A percentile compares a stretch with the other conserved stretches of the same genome.
Conservation (phyloP, 352 stramenopile species). For the Globisporangium rhizosaccharum region DNA sequence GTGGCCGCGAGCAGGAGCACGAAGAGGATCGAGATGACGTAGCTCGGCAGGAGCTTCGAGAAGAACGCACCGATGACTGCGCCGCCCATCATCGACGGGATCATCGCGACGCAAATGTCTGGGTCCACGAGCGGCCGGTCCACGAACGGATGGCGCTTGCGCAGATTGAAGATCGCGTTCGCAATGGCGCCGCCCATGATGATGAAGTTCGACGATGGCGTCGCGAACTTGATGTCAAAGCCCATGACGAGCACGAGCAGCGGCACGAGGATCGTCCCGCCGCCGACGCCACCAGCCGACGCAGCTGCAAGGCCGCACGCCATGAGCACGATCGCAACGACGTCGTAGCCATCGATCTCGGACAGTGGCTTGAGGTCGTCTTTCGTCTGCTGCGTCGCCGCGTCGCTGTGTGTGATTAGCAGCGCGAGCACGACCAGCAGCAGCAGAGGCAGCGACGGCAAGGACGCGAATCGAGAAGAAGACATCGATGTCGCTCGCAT, state of each 20-base stretch:
- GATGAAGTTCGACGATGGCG: conserved; percentile 52
- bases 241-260: conserved; percentile 56
- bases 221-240: conserved; percentile 66
- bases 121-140: conserved; percentile 55
- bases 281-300: conserved; percentile 41
- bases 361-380: conserved; percentile 24
- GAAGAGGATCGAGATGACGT: conserved; percentile 54
- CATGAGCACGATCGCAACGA: conserved; percentile 46
- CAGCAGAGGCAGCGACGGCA: neutral
- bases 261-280: conserved; percentile 48
- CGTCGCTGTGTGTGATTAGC: neutral
- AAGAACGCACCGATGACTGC: conserved; percentile 49
- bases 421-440: neutral
- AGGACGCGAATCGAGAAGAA: neutral
- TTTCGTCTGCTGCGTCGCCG: conserved; percentile 12
- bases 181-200: conserved; percentile 59
- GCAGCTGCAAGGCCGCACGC: conserved; percentile 36
- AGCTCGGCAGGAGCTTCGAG: conserved; percentile 54
- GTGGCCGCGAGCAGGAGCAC: conserved; percentile 34
- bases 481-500: neutral
- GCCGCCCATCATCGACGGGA: conserved; percentile 54
- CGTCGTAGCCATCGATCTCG: conserved; percentile 35
- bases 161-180: conserved; percentile 60
- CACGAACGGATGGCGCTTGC: conserved; percentile 49
- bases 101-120: conserved; percentile 52